Base-by-base conservation (phyloP, 495 filamentous ascomycete species). In the Hyaloscypha finlandica region DNA sequence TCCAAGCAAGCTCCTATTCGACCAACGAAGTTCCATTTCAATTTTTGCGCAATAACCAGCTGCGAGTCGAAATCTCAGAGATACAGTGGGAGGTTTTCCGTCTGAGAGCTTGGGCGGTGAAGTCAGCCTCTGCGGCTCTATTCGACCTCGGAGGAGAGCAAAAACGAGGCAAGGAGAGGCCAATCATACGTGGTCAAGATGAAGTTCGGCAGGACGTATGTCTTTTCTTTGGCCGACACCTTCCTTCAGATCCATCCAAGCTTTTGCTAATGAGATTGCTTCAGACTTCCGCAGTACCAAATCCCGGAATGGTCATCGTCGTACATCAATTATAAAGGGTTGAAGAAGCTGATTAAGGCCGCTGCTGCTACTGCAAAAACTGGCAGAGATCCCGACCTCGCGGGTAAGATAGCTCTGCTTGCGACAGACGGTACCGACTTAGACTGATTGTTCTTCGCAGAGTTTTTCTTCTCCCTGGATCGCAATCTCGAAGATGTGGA, bases 401-500 rank as follows among this genome's bases (percentile, higher is more conserved):
- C 94, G 74, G 83, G 83, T 84, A 62, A 51, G 61, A 12, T 33
- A 14, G 5, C 30, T 22, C n/a, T 59, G 22, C 37, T 20, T 33
- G 48, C 35, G 12, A 65, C 57, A 4, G 8, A 35, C 12, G 11
- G 22, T n/a, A 12, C 30, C 30, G 31, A 35, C 20, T 51, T 6
- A 37, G 3, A 9, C 61, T 66, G 59, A 61, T 67, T n/a, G 8
- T 16, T 30, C 12, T 45, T 61, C 11, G 42, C 30, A 97, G 95
- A 90, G 73, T 97, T 99, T 82, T 94, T 96, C 81, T 97, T 91
- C 75, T 88, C 88, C 60, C 89, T 98, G 70, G 95, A 98, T 77
- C 91, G 95, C 67, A 97, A 99, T 77, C 87, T 99, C 72, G 95
- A 98, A 78, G 89, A 94, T 74, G 94, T 99, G 71, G 92, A 97